phyloP scores from a whole-genome alignment of 2,329 filamentous ascomycete species.

The Fusarium cyanostomum region DNA sequence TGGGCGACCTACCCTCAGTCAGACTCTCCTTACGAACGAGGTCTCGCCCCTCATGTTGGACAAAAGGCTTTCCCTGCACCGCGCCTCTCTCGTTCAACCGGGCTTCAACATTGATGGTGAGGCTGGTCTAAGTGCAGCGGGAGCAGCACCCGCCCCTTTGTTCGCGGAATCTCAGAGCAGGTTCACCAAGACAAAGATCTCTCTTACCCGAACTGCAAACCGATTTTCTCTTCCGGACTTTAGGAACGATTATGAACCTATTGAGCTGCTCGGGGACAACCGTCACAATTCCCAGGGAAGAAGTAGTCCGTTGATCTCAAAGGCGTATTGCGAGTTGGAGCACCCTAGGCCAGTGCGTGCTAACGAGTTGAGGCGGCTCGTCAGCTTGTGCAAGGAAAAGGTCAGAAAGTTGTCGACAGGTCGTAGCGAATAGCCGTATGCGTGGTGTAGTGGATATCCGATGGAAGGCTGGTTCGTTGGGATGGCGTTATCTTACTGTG shows the following conservation, averaged over 20 bases:
- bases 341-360: conserved; percentile 46
- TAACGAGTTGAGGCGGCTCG: conserved; percentile 44
- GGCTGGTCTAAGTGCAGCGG: conserved; percentile 4
- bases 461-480: neutral
- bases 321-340: conserved; percentile 43
- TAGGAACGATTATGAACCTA: neutral
- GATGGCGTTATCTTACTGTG: conserved; percentile 11
- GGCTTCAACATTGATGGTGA: conserved; percentile 40
- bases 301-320: conserved; percentile 39
- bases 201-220: neutral
- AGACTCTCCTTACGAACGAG: conserved; percentile 14
- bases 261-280: conserved; percentile 1
- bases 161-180: conserved; percentile 8
- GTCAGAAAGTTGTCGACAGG: conserved; percentile 34
- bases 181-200: neutral
- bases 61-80: conserved; percentile 8
- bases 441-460: too few species aligned
- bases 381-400: conserved; percentile 44
- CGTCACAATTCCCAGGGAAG: conserved; percentile 34
- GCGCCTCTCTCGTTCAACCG: neutral
- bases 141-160: conserved; percentile 3
- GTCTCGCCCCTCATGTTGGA: conserved; percentile 20
- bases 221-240: conserved; percentile 11
- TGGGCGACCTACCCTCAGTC: conserved; percentile 4
- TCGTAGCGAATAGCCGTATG: conserved; percentile 22